A percentile compares a stretch with the other conserved stretches of the same genome.
These are phyloP conservation scores for Nakazawaea wickerhamii DNA, from an alignment of 805 yeast species.

Conservation along the genomic window DNA sequence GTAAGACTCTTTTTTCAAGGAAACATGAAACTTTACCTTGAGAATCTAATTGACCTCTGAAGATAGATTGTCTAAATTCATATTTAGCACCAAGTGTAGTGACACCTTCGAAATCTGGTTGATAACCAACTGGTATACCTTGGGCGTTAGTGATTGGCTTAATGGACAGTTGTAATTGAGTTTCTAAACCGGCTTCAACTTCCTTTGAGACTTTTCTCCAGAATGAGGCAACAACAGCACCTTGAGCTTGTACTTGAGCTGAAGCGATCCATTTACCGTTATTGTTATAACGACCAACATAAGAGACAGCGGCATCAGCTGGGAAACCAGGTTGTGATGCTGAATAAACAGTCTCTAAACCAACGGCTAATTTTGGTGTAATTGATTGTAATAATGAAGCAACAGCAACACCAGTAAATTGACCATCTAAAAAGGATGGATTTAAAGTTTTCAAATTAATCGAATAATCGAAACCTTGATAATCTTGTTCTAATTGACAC, in stretches of 20 bases:
- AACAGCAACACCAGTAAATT: conserved; percentile 86
- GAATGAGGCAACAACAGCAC: conserved; percentile 82
- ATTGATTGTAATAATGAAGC: conserved; percentile 88
- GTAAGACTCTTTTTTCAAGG: conserved; percentile 89
- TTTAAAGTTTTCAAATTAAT: conserved; percentile 86
- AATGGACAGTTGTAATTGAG: conserved; percentile 72
- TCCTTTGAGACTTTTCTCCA: conserved; percentile 91
- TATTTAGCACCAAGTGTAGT: conserved; percentile 96
- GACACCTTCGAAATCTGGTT: conserved; percentile 82
- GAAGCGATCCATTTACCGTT: conserved; percentile 85
- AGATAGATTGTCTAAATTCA: conserved; percentile 93
- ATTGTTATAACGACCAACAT: conserved; percentile 83
- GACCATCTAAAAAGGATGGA: conserved; percentile 72
- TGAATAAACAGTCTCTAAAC: conserved; percentile 89
- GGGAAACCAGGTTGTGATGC: conserved; percentile 62
- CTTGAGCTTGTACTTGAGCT: conserved; percentile 91
- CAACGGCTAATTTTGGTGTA: conserved; percentile 77
- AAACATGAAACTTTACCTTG: conserved; percentile 86
- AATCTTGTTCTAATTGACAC: conserved; percentile 95
- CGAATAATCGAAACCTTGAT: conserved; percentile 83
- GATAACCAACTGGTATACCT: conserved; percentile 74
- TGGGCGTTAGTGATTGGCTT: conserved; percentile 63
- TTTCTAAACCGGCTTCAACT: conserved; percentile 92
- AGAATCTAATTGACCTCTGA: conserved; percentile 92
- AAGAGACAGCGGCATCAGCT: conserved; percentile 87